Base-by-base conservation (phyloP, 805 yeast genomes). In the Metschnikowia cubensis region DNA sequence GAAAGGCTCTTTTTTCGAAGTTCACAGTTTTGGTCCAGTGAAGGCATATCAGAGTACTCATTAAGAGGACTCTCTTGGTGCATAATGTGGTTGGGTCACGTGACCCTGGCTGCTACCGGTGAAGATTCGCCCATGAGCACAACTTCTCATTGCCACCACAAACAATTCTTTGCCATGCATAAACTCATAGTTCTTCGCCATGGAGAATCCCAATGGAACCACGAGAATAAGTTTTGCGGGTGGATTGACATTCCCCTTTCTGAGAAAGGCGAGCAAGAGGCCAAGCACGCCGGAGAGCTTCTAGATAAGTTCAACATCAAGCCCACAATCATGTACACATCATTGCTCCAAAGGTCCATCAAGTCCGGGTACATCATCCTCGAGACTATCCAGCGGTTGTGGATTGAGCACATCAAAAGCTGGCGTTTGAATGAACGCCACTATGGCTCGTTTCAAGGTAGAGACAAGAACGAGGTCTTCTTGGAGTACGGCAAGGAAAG, bases 381-480 rank as follows among this genome's bases (percentile, higher is more conserved):
- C 31, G 65, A 68, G 36, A 57, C 61, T 29, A 47, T 73, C 35
- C 57, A 61, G 35, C 59, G 69, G 43, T 51, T 67, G 42, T 72
- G 73, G 69, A 56, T 71, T 21, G 74, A 72, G 50, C 70, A 68
- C 49, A 50, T 60, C 45, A 71, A 71, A 54, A 59, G 63, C 17
- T 73, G 78, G 78, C 64, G 71, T 45, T 62, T 73, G 46, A 73
- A 73, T 52, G 78, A 73, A 52, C 60, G 78, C 22, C 78, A 73
- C 57, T 73, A 73, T 51, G 78, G 78, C 2, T 58, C 60, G 29
- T 72, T 67, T 47, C 78, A 73, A 54, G 78, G 78, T 15, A 56
- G 61, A 11, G 67, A 70, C 53, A 71, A 74, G 52, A 63, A 63
- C 53, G 66, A 66, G 35, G 69, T 73, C 7, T 72, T 60, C 52